Percentiles rank a stretch among this genome's conserved stretches.
phyloP scores from a whole-genome alignment of 2,329 filamentous ascomycete genomes.

The Neopestalotiopsis clavispora region DNA sequence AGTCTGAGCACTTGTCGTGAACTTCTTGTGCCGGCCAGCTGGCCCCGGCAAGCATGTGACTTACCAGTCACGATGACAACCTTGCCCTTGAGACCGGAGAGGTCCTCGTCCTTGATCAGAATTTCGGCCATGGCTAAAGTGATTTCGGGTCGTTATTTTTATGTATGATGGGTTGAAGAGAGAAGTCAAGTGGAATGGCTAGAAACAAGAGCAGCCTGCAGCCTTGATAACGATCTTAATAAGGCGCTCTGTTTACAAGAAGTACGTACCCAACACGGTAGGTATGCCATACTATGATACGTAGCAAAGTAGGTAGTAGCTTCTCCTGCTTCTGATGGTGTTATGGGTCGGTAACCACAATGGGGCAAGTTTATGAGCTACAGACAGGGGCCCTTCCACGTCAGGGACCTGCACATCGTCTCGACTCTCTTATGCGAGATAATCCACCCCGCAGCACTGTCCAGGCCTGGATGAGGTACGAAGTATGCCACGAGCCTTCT shows the following conservation, averaged over 20 bases:
- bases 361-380: background rate
- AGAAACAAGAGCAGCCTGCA: background rate
- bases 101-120: constrained; percentile 47
- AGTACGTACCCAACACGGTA: too few relatives aligned
- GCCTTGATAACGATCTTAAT: background rate
- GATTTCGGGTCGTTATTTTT: background rate
- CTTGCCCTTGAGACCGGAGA: constrained; percentile 50
- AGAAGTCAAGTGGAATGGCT: background rate
- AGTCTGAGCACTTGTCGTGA: background rate
- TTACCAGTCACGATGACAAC: constrained; percentile 58
- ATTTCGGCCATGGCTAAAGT: constrained; percentile 47
- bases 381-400: background rate
- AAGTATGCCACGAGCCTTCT: too few relatives aligned
- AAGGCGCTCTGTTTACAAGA: background rate
- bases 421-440: background rate
- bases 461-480: background rate
- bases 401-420: background rate
- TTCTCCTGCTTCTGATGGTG: background rate
- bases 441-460: constrained; percentile 1
- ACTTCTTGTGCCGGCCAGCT: constrained; percentile 11
- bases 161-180: background rate
- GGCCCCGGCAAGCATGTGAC: background rate
- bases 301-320: background rate
- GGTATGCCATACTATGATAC: background rate
- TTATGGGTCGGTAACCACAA: constrained; percentile 1